Percentiles rank a stretch among this genome's conserved stretches.
These are phyloP conservation scores for Sugiyamaella lignohabitans DNA, from an alignment of 805 yeast species.

Conservation along the genomic window DNA sequence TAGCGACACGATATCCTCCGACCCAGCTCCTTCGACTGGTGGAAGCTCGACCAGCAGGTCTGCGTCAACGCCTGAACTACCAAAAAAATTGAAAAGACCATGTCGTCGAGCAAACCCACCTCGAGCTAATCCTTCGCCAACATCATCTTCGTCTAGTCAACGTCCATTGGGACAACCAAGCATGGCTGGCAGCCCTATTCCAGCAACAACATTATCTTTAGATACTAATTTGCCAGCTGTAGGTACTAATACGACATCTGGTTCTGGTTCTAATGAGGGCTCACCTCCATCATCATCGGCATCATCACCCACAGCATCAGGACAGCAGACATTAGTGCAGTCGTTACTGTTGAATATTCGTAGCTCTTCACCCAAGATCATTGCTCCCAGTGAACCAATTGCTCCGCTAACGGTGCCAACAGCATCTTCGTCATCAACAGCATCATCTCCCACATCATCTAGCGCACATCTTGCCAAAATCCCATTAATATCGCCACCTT, in stretches of 20 bases:
- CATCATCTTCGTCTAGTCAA: neutral
- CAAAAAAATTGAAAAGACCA: slow-evolving; percentile 24
- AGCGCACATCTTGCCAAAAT: too few relatives aligned
- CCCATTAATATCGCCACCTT: slow-evolving; percentile 2
- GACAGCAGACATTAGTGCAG: slow-evolving; percentile 17
- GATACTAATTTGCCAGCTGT: neutral
- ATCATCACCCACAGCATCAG: neutral
- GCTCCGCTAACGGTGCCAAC: neutral
- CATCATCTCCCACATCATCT: slow-evolving; percentile 9
- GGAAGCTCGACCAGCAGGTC: slow-evolving; percentile 13
- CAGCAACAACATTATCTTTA: neutral
- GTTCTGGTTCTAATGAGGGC: neutral
- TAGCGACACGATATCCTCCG: neutral
- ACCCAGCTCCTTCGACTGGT: neutral
- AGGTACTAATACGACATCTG: neutral
- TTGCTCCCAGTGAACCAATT: neutral
- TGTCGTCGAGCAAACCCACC: slow-evolving; percentile 14
- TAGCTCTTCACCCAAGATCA: slow-evolving; percentile 8
- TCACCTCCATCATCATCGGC: neutral
- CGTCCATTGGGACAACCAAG: too few relatives aligned
- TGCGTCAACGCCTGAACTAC: slow-evolving; percentile 4
- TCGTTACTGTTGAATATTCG: slow-evolving; percentile 24
- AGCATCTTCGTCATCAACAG: slow-evolving; percentile 5
- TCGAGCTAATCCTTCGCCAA: neutral
- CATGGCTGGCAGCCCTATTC: too few relatives aligned